Conservation (phyloP, 768 basidiomycete genomes). For the Hericium coralloides region DNA sequence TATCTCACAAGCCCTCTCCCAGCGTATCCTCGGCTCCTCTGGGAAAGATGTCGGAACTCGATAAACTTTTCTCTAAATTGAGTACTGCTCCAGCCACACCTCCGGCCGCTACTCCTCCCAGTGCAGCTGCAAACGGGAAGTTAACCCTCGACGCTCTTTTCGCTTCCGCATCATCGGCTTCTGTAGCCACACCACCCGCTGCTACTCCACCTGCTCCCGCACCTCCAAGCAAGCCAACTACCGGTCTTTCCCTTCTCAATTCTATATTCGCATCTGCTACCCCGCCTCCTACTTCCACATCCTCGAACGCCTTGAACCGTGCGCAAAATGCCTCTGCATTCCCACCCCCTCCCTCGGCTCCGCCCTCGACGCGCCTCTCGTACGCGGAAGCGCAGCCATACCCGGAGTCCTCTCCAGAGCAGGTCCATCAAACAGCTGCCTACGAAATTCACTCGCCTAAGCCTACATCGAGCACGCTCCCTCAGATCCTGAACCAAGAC, state of each 20-base stretch:
- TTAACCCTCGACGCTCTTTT: constrained; percentile 43
- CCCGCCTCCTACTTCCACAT: constrained; percentile 15
- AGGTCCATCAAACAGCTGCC: constrained; percentile 8
- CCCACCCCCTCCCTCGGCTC: constrained; percentile 14
- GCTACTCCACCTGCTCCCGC: constrained; percentile 5
- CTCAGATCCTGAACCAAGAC: constrained; percentile 64
- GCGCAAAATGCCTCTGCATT: constrained; percentile 5
- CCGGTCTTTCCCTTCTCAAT: constrained; percentile 53
- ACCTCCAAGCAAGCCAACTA: constrained; percentile 21
- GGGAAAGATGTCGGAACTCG: constrained; percentile 26
- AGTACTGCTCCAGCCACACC: constrained; percentile 17
- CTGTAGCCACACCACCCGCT: constrained; percentile 5
- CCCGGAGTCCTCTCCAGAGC: constrained; percentile 5
- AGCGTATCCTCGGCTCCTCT: background rate
- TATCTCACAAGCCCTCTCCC: background rate
- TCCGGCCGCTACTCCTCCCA: constrained; percentile 16
- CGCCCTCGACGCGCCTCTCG: constrained; percentile 10
- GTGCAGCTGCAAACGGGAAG: constrained; percentile 14
- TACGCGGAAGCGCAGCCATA: constrained; percentile 16
- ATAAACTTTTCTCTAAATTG: constrained; percentile 36
- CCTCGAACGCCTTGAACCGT: background rate
- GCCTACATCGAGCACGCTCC: constrained; percentile 40
- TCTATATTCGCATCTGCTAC: constrained; percentile 69
- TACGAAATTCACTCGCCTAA: constrained; percentile 45
- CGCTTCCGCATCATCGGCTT: constrained; percentile 18